Conservation (phyloP, 2,329 filamentous ascomycete species). For the Tolypocladium guangdongense region DNA sequence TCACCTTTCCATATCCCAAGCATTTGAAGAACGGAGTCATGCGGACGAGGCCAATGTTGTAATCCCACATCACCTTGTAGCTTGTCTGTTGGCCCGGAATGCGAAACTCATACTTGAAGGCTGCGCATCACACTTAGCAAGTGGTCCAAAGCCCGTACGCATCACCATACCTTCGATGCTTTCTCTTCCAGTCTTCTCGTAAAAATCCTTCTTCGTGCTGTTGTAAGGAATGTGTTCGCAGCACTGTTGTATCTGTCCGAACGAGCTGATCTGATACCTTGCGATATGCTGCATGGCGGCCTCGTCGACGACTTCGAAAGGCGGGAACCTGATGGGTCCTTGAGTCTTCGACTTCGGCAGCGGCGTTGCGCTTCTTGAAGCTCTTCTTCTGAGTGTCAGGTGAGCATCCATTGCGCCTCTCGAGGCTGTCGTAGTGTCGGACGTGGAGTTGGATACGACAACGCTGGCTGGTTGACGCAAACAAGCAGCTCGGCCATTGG, state of each 20-base stretch:
- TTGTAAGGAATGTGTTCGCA: slow-evolving; percentile 83
- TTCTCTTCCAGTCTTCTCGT: slow-evolving; percentile 74
- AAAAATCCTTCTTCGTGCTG: slow-evolving; percentile 85
- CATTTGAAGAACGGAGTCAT: slow-evolving; percentile 95
- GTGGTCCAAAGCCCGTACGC: background rate
- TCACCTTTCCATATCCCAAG: slow-evolving; percentile 75
- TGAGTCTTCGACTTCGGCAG: slow-evolving; percentile 47
- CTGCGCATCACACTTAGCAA: slow-evolving; percentile 28
- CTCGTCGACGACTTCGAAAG: slow-evolving; percentile 57
- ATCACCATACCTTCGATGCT: slow-evolving; percentile 66
- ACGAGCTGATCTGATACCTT: slow-evolving; percentile 55
- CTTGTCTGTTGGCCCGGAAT: slow-evolving; percentile 53
- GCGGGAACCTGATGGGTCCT: slow-evolving; percentile 61
- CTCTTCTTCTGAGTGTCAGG: background rate
- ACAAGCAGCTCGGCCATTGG: slow-evolving; percentile 23
- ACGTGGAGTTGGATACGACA: background rate
- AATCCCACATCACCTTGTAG: slow-evolving; percentile 91
- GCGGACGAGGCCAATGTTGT: slow-evolving; percentile 84
- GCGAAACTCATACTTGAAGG: slow-evolving; percentile 76
- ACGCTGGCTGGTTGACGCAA: slow-evolving; percentile 27
- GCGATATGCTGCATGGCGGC: slow-evolving; percentile 45
- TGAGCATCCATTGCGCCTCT: background rate
- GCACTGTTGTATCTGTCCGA: slow-evolving; percentile 49
- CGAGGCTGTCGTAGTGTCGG: slow-evolving; percentile 13
- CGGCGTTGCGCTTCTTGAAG: slow-evolving; percentile 32